These are phyloP conservation scores for Parafenestella ontariensis DNA, from an alignment of 2,329 filamentous ascomycete genomes.

Conservation along the genomic window DNA sequence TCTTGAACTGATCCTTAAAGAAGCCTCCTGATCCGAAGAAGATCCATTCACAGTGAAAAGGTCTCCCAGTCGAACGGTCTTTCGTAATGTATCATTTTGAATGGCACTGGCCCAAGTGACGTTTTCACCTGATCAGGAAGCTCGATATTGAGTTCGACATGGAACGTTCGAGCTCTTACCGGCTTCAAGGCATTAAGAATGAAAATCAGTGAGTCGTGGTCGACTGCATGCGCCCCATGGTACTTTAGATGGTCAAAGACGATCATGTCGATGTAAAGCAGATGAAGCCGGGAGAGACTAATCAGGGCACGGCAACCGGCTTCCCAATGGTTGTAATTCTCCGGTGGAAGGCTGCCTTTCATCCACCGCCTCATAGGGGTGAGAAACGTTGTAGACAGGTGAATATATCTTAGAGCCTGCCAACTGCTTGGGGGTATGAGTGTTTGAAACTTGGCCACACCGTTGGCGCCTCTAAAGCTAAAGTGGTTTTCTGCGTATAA, in stretches of 20 bases:
- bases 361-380: neutral
- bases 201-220: no score
- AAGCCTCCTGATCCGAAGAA: no score
- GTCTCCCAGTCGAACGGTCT: neutral
- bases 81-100: neutral
- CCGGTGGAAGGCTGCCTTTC: neutral
- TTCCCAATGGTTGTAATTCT: neutral
- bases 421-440: constrained; percentile 3
- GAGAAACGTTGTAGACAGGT: constrained; percentile 16
- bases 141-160: neutral
- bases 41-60: neutral
- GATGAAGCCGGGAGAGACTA: neutral
- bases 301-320: neutral
- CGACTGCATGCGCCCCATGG: no score
- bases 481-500: constrained; percentile 16
- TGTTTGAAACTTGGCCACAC: constrained; percentile 4
- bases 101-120: neutral
- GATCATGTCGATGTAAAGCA: neutral
- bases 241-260: neutral
- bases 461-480: constrained; percentile 12
- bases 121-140: neutral
- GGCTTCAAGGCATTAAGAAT: no score
- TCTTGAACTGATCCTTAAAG: no score
- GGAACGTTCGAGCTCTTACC: neutral
- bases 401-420: constrained; percentile 10